A percentile compares a stretch with the other conserved stretches of the same genome.
phyloP scores from a whole-genome alignment of 108 stramenopile genomes.

The Discostella stelligeroides region DNA sequence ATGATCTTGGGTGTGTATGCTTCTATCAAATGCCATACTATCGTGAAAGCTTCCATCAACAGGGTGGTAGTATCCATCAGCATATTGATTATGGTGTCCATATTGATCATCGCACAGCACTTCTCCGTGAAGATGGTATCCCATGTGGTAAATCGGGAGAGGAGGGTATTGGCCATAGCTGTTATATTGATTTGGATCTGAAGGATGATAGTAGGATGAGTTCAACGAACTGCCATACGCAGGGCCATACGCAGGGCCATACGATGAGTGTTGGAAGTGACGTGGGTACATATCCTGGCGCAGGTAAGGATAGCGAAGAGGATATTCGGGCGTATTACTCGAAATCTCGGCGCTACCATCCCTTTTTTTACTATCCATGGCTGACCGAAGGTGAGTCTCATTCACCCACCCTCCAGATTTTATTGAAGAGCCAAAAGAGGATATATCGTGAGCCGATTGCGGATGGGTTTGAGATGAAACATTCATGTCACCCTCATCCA shows the following conservation, averaged over 20 bases:
- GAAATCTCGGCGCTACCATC: conserved; percentile 7
- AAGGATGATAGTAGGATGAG: conserved; percentile 21
- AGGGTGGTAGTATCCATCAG: conserved; percentile 35
- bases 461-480: background rate
- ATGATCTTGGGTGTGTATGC: conserved; percentile 26
- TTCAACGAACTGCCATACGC: conserved; percentile 7
- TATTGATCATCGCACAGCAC: conserved; percentile 29
- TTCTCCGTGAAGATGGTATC: conserved; percentile 32
- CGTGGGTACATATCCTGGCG: conserved; percentile 24
- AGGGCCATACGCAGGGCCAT: conserved; percentile 15
- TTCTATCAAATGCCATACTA: conserved; percentile 27
- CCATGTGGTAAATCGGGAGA: conserved; percentile 21
- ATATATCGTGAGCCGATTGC: conserved; percentile 9
- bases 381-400: conserved; percentile 14
- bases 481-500: background rate
- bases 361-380: conserved; percentile 20
- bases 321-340: conserved; percentile 16
- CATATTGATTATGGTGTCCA: conserved; percentile 29
- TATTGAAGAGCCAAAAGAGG: background rate
- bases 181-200: conserved; percentile 8
- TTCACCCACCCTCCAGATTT: conserved; percentile 1
- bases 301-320: conserved; percentile 21
- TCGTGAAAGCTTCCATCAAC: conserved; percentile 37
- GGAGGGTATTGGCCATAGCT: conserved; percentile 31
- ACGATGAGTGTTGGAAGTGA: conserved; percentile 19